Conservation (phyloP, 2,329 filamentous ascomycete genomes). For the Penicillium sp. region DNA sequence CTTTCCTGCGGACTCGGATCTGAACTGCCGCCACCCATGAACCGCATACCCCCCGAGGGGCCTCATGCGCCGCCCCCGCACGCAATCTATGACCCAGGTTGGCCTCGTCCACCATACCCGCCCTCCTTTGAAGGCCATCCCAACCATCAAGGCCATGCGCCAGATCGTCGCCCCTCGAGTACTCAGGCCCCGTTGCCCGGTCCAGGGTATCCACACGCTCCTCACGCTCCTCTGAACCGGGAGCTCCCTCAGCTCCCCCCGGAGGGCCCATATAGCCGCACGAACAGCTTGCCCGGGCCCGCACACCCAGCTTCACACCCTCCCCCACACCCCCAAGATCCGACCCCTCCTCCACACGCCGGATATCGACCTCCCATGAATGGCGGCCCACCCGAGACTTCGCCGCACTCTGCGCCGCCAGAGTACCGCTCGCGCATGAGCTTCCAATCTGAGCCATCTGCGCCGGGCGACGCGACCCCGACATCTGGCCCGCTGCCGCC, state of each 20-base stretch:
- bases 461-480: conserved; percentile 33
- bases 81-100: conserved; percentile 33
- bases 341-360: conserved; percentile 28
- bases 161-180: conserved; percentile 32
- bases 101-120: conserved; percentile 31
- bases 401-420: conserved; percentile 34
- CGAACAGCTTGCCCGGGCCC: conserved; percentile 33
- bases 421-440: conserved; percentile 38
- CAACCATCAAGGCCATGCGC: conserved; percentile 16
- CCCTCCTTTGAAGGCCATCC: conserved; percentile 27
- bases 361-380: conserved; percentile 36
- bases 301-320: conserved; percentile 17
- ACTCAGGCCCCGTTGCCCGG: conserved; percentile 31
- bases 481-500: conserved; percentile 34
- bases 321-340: conserved; percentile 25
- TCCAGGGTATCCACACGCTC: conserved; percentile 33
- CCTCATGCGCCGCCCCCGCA: conserved; percentile 32
- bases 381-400: conserved; percentile 34
- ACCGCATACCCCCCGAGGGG: conserved; percentile 36
- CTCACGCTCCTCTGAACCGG: conserved; percentile 31
- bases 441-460: conserved; percentile 33
- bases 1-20: background rate
- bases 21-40: conserved; percentile 28
- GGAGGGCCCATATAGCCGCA: conserved; percentile 37
- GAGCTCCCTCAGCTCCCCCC: conserved; percentile 38